phyloP scores from a whole-genome alignment of 164 flowering plant genomes.

The Kalanchoe fedtschenkoi region DNA sequence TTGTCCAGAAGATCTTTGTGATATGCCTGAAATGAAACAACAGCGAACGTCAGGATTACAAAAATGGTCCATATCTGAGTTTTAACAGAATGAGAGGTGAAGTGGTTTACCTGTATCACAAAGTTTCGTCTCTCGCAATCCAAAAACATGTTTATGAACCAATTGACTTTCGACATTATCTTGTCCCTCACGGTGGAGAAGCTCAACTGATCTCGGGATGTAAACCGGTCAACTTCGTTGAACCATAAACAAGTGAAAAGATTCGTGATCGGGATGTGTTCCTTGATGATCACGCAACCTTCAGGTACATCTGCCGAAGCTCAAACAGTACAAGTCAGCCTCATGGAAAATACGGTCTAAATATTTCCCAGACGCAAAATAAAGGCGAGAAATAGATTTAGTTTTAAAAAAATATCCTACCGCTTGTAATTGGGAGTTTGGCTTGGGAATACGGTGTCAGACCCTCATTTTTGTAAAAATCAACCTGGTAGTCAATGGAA shows the following conservation, averaged over 20 bases:
- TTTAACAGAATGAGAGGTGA: neutral
- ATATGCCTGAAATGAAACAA: slow-evolving; percentile 46
- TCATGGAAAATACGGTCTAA: neutral
- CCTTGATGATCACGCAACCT: slow-evolving; percentile 83
- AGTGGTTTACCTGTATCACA: slow-evolving; percentile 69
- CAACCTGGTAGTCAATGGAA: slow-evolving; percentile 77
- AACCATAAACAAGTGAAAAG: slow-evolving; percentile 91
- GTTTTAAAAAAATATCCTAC: slow-evolving; percentile 32
- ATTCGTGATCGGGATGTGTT: slow-evolving; percentile 84
- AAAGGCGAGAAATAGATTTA: neutral
- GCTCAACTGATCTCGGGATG: slow-evolving; percentile 90
- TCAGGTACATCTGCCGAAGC: slow-evolving; percentile 84
- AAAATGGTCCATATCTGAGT: neutral
- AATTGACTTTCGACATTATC: slow-evolving; percentile 48
- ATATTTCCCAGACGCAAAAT: neutral
- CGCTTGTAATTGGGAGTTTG: slow-evolving; percentile 92
- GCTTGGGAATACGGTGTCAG: slow-evolving; percentile 70
- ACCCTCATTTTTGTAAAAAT: slow-evolving; percentile 78
- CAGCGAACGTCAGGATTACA: neutral
- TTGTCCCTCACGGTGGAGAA: slow-evolving; percentile 85
- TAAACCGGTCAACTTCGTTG: slow-evolving; percentile 96
- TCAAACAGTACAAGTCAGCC: slow-evolving; percentile 6
- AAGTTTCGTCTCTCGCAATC: slow-evolving; percentile 95
- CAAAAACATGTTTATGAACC: slow-evolving; percentile 73
- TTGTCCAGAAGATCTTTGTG: slow-evolving; percentile 70